phyloP scores from a whole-genome alignment of 2,329 filamentous ascomycete species.

The Trichoderma brevicompactum region DNA sequence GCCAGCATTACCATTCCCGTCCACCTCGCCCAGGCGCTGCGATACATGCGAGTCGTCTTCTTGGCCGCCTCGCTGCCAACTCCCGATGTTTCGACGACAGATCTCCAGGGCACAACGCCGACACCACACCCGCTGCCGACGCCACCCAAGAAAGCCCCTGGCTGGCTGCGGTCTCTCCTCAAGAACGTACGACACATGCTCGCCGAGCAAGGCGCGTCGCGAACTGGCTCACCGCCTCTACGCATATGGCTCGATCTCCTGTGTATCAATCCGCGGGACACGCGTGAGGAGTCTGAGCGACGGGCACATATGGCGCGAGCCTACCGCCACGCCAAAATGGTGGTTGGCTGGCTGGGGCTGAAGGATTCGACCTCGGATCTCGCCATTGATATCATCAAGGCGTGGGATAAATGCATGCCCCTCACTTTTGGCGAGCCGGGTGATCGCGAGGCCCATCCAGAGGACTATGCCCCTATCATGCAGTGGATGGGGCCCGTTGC shows the following conservation, averaged over 20 bases:
- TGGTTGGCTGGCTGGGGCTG: slow-evolving; percentile 42
- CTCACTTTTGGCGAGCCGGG: slow-evolving; percentile 41
- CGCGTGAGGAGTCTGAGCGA: slow-evolving; percentile 38
- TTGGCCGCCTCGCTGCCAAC: slow-evolving; percentile 33
- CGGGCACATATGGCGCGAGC: slow-evolving; percentile 39
- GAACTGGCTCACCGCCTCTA: slow-evolving; percentile 28
- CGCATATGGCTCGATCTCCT: slow-evolving; percentile 42
- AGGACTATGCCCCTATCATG: slow-evolving; percentile 42
- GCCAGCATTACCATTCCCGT: slow-evolving; percentile 36
- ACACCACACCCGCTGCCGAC: slow-evolving; percentile 30
- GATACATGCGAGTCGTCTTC: slow-evolving; percentile 43
- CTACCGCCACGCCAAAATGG: slow-evolving; percentile 40
- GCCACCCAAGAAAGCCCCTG: slow-evolving; percentile 31
- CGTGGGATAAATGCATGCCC: slow-evolving; percentile 41
- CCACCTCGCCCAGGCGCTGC: slow-evolving; percentile 40
- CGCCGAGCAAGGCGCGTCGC: slow-evolving; percentile 21
- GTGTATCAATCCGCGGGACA: slow-evolving; percentile 39
- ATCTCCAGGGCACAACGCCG: slow-evolving; percentile 7
- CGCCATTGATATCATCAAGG: slow-evolving; percentile 36
- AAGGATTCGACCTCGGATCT: slow-evolving; percentile 38
- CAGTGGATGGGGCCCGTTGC: slow-evolving; percentile 39
- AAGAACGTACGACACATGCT: slow-evolving; percentile 30
- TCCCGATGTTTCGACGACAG: slow-evolving; percentile 24
- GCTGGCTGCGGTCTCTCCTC: slow-evolving; percentile 33
- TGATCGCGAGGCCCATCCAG: slow-evolving; percentile 40